Percentiles rank a stretch among this genome's conserved stretches.
phyloP scores from a whole-genome alignment of 192 early-diverging fungal species.

The Dissophora globulifera region DNA sequence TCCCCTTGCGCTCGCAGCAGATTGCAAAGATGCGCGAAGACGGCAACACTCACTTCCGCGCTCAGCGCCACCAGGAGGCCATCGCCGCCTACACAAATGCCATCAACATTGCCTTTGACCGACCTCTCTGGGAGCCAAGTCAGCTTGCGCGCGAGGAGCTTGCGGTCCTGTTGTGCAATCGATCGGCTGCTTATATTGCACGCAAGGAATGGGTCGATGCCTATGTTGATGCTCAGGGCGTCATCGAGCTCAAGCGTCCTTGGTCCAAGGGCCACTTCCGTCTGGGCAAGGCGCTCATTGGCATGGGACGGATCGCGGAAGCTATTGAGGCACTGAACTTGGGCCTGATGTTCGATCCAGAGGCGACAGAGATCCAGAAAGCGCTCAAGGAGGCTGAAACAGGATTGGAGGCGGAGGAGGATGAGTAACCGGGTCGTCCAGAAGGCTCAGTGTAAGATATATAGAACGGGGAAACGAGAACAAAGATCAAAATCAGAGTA shows the following conservation, averaged over 20 bases:
- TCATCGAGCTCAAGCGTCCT: slow-evolving; percentile 71
- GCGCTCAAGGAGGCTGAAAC: slow-evolving; percentile 73
- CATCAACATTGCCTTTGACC: slow-evolving; percentile 77
- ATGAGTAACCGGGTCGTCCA: slow-evolving; percentile 4
- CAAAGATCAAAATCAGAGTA: not conserved
- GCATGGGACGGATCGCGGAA: slow-evolving; percentile 81
- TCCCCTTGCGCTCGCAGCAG: slow-evolving; percentile 64
- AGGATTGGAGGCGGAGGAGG: slow-evolving; percentile 11
- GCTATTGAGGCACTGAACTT: slow-evolving; percentile 85
- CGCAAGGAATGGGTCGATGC: slow-evolving; percentile 74
- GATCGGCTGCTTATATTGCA: slow-evolving; percentile 72
- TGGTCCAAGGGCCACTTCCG: slow-evolving; percentile 83
- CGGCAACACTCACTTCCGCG: slow-evolving; percentile 89
- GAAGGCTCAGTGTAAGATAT: not conserved
- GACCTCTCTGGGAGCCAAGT: slow-evolving; percentile 80
- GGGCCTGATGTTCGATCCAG: slow-evolving; percentile 78
- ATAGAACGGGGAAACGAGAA: not conserved
- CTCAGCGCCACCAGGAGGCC: slow-evolving; percentile 84
- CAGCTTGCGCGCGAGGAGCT: slow-evolving; percentile 73
- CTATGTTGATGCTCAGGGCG: slow-evolving; percentile 75
- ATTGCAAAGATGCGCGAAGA: slow-evolving; percentile 71
- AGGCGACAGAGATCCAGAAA: slow-evolving; percentile 80
- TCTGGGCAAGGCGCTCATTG: slow-evolving; percentile 86
- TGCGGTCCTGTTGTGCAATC: slow-evolving; percentile 70
- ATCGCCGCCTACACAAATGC: slow-evolving; percentile 90